Evolutionary conservation across 768 basidiomycete species (phyloP).

Genomic region (Calvatia gigantea): DNA sequence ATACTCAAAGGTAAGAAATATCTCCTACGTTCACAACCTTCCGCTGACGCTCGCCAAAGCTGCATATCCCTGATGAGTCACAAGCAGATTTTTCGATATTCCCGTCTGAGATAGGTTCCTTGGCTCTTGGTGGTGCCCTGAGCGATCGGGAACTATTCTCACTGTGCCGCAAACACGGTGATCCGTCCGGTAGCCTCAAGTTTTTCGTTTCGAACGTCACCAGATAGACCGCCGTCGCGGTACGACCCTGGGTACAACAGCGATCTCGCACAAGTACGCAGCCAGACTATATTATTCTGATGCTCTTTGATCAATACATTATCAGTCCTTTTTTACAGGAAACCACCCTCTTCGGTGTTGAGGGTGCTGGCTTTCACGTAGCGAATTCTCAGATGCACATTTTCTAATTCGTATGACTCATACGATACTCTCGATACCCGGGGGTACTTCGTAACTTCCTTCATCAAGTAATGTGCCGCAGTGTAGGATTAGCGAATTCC

Average conservation of each 20-base stretch:
- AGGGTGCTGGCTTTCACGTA: too few relatives aligned
- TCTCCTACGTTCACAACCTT: not conserved
- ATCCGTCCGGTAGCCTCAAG: conserved; percentile 46
- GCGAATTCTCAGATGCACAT: not conserved
- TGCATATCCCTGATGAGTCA: conserved; percentile 40
- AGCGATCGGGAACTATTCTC: conserved; percentile 36
- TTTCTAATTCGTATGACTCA: not conserved
- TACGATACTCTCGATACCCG: not conserved
- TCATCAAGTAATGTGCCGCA: conserved; percentile 5
- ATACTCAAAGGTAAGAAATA: conserved; percentile 35
- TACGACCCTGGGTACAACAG: conserved; percentile 18
- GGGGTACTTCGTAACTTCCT: not conserved
- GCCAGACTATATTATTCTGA: not conserved
- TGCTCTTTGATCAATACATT: not conserved
- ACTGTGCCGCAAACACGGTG: conserved; percentile 41
- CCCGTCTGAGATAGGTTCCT: conserved; percentile 45
- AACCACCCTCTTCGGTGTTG: not conserved
- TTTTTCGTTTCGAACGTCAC: conserved; percentile 47
- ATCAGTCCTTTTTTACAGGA: conserved; percentile 2
- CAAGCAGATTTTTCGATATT: conserved; percentile 40
- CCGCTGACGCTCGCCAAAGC: conserved; percentile 22
- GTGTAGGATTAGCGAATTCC: conserved; percentile 12
- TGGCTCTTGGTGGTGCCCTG: conserved; percentile 37
- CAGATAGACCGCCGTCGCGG: conserved; percentile 34
- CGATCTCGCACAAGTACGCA: conserved; percentile 10